Percentiles rank a stretch among this genome's conserved stretches.
phyloP scores from a whole-genome alignment of 805 yeast genomes.

The Vanderwaltozyma verrucispora region DNA sequence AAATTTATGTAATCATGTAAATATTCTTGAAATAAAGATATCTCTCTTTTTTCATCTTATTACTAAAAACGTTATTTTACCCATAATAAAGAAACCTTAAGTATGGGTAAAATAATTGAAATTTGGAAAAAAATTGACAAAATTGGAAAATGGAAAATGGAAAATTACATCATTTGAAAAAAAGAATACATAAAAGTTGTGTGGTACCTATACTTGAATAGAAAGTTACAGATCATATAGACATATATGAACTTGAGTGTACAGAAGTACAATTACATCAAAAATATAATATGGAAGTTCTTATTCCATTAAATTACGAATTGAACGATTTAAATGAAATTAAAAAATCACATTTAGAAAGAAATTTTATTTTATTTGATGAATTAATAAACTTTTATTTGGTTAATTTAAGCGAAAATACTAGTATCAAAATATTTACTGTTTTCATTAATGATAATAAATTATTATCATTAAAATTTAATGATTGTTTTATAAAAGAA shows the following conservation, averaged over 20 bases:
- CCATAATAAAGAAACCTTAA: too few relatives aligned
- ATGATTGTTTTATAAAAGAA: constrained; percentile 1
- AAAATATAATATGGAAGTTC: constrained; percentile 12
- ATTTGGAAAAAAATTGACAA: too few relatives aligned
- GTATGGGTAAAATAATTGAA: too few relatives aligned
- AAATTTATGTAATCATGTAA: too few relatives aligned
- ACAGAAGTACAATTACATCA: not conserved
- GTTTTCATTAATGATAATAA: constrained; percentile 25
- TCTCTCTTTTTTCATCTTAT: too few relatives aligned
- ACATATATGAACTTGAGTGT: not conserved
- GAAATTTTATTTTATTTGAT: constrained; percentile 24
- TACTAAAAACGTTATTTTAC: too few relatives aligned
- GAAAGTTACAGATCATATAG: not conserved
- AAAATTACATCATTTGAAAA: too few relatives aligned
- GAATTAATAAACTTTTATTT: constrained; percentile 17
- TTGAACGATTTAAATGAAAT: constrained; percentile 4
- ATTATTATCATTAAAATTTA: constrained; percentile 8
- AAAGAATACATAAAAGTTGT: too few relatives aligned
- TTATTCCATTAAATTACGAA: constrained; percentile 12
- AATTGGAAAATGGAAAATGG: too few relatives aligned
- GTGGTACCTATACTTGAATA: too few relatives aligned
- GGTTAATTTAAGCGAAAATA: not conserved
- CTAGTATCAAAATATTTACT: constrained; percentile 6
- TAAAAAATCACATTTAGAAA: constrained; percentile 8
- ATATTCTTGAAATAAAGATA: too few relatives aligned